Base-by-base conservation (phyloP, 2,329 filamentous ascomycete species). In the Leptographium flavum region DNA sequence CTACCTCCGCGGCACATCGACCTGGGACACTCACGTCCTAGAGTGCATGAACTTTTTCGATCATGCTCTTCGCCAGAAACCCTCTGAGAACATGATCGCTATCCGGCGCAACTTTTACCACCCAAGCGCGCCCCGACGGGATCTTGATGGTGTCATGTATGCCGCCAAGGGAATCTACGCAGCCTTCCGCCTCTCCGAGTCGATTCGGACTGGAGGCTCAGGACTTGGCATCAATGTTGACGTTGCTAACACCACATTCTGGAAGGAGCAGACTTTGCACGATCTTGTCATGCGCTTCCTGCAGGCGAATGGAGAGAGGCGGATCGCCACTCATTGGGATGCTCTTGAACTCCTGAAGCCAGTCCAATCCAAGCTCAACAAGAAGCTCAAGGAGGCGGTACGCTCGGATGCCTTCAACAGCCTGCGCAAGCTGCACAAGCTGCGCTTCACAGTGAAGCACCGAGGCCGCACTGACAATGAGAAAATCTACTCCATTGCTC, bases 161-260 rank as follows among this genome's bases (percentile, higher is more conserved):
- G 86, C 87, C 0, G 80, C 86, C 66, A 94, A 94, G 59, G 92
- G 92, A 27, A 81, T 87, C 5, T 96, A 94, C 55, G 79, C 87
- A 10, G 87, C 88, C 0, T 79, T 95, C 43, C 78, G 87, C 36
- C 73, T 90, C 21, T 82, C 81, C 39, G 71, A 85, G 56, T 60
- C 56, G 49, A 65, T 59, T 55, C 60, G 54, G 49, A 54, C 50
- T 46, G 63, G 67, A 2, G 70, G 74, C 28, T 72, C 75, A 23
- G 76, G 76, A 9, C 69, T 96, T 6, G 77, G 83, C 0, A 67
- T 98, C 58, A 96, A 95, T 54, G 78, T 94, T 11, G 90, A 98
- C 56, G 83, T 94, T 27, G 82, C 88, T 46, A 94, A 96, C 57
- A 84, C 86, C 0, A 84, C 83, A 13, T 98, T 98, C 65, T 96